A percentile compares a stretch with the other conserved stretches of the same genome.
phyloP scores from a whole-genome alignment of 192 early-diverging fungal genomes.

The Coemansia furcata region DNA sequence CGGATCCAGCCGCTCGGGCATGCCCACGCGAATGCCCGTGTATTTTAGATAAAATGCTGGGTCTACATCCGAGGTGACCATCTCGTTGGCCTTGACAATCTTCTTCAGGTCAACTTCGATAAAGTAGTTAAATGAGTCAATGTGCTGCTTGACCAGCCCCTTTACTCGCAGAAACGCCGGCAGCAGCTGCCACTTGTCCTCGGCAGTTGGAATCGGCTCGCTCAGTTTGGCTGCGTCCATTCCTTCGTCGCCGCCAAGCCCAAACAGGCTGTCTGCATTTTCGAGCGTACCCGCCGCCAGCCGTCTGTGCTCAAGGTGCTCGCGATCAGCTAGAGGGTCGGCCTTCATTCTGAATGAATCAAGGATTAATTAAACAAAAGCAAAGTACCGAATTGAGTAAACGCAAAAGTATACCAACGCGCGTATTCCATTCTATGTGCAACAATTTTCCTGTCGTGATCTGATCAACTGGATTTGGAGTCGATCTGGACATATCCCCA shows the following conservation, averaged over 20 bases:
- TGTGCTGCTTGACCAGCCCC: conserved; percentile 97
- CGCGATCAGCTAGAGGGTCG: background rate
- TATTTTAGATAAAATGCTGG: conserved; percentile 91
- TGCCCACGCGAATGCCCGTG: conserved; percentile 80
- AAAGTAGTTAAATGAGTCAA: conserved; percentile 99
- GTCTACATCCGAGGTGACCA: conserved; percentile 90
- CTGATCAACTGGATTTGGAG: background rate
- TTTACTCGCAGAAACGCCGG: conserved; percentile 97
- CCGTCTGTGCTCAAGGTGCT: conserved; percentile 22
- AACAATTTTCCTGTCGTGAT: background rate
- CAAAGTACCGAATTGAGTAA: background rate
- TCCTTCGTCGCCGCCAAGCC: background rate
- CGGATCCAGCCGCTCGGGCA: conserved; percentile 77
- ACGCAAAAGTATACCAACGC: background rate
- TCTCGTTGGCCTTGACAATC: conserved; percentile 89
- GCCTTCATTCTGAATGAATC: conserved; percentile 18
- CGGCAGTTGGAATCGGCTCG: conserved; percentile 47
- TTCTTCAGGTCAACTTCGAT: conserved; percentile 91
- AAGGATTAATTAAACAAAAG: background rate
- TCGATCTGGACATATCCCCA: background rate
- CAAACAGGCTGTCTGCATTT: conserved; percentile 20
- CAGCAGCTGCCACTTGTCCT: conserved; percentile 97
- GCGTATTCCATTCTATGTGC: background rate
- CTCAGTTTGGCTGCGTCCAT: conserved; percentile 16
- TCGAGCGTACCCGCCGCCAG: conserved; percentile 9